A percentile compares a stretch with the other conserved stretches of the same genome.
Evolutionary conservation across 139 green algal genomes (phyloP).

Genomic region (Haematococcus sp.): DNA sequence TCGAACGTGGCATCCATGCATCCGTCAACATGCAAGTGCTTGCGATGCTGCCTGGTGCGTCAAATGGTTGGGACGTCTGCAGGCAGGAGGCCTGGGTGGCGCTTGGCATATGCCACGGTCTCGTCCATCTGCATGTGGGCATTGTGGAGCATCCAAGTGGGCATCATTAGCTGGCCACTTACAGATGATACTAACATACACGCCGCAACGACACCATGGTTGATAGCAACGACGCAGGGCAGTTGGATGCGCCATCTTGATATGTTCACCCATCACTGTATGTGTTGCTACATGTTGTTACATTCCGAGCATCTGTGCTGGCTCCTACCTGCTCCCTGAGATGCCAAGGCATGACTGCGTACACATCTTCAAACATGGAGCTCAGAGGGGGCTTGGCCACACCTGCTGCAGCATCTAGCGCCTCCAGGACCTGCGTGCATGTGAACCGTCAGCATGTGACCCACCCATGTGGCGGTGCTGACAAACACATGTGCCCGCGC

Average conservation of each 20-base stretch:
- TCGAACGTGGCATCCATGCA: no score
- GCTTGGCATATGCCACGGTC: constrained; percentile 36
- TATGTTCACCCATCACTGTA: no score
- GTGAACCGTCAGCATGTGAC: neutral
- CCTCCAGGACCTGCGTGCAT: constrained; percentile 54
- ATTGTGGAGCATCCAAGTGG: neutral
- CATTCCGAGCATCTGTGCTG: no score
- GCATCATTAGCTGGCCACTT: neutral
- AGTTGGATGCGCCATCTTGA: no score
- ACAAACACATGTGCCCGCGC: neutral
- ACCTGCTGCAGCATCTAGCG: constrained; percentile 56
- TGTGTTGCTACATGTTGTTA: no score
- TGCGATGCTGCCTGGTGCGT: no score
- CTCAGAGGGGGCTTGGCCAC: constrained; percentile 63
- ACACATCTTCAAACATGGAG: constrained; percentile 81
- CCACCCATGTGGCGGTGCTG: no score
- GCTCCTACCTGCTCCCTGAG: constrained; percentile 55
- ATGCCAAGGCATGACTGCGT: constrained; percentile 65
- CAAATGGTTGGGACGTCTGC: constrained; percentile 37
- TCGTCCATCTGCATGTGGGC: constrained; percentile 33
- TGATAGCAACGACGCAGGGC: no score
- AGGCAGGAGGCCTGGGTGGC: constrained; percentile 52
- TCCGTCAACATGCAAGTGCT: no score
- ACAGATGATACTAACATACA: neutral
- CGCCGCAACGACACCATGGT: neutral